phyloP scores from a whole-genome alignment of 331 rosid genomes.

The Quercus tomentella region DNA sequence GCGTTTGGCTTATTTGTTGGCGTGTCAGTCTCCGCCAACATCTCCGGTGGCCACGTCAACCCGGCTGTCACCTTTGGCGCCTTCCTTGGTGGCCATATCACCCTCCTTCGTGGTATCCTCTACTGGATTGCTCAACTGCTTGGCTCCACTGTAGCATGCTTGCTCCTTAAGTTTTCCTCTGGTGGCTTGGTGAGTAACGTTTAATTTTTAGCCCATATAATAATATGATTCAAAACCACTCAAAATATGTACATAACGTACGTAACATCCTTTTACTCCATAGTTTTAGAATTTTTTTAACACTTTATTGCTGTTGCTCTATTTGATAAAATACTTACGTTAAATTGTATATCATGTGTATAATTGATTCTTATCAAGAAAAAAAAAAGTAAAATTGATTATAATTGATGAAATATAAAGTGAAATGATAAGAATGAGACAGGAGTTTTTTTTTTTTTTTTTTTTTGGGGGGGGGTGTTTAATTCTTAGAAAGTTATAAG shows the following conservation, averaged over 20 bases:
- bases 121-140: slow-evolving; percentile 11
- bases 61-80: slow-evolving; percentile 15
- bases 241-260: background rate
- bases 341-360: too few relatives aligned
- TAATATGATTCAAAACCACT: background rate
- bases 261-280: too few relatives aligned
- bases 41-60: slow-evolving; percentile 9
- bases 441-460: too few relatives aligned
- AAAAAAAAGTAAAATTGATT: too few relatives aligned
- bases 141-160: slow-evolving; percentile 2
- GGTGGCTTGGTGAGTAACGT: background rate
- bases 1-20: background rate
- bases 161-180: background rate
- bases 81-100: slow-evolving; percentile 3
- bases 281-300: too few relatives aligned
- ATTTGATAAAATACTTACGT: too few relatives aligned
- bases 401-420: too few relatives aligned
- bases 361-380: too few relatives aligned
- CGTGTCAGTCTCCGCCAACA: background rate
- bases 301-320: too few relatives aligned
- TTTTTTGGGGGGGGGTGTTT: too few relatives aligned
- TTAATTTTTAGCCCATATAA: background rate
- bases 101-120: background rate
- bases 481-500: too few relatives aligned
- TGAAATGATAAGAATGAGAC: too few relatives aligned